phyloP scores from a whole-genome alignment of 148 eudicot genomes.

The Rhododendron ovatum region DNA sequence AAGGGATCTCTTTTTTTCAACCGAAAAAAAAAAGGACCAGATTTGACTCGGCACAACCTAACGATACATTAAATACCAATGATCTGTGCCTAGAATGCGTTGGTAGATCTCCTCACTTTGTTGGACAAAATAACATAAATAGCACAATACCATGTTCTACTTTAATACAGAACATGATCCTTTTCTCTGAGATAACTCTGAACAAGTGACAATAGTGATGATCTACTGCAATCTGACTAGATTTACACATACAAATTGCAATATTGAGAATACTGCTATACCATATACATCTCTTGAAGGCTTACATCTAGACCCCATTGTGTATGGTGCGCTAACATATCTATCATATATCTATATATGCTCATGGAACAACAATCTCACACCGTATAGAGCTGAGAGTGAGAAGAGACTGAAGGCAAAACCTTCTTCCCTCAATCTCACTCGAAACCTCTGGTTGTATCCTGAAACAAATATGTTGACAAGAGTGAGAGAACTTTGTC shows the following conservation, averaged over 20 bases:
- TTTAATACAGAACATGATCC: neutral
- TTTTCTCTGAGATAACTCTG: neutral
- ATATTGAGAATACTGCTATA: neutral
- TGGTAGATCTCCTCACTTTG: neutral
- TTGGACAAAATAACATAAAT: neutral
- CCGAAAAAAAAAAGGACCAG: no score
- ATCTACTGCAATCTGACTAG: neutral
- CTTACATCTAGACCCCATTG: slow-evolving; percentile 4
- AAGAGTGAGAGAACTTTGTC: slow-evolving; percentile 6
- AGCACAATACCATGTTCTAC: neutral
- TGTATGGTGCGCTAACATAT: slow-evolving; percentile 7
- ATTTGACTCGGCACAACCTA: no score
- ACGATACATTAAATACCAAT: no score
- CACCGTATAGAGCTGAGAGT: slow-evolving; percentile 7
- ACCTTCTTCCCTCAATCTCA: slow-evolving; percentile 49
- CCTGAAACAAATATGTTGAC: neutral
- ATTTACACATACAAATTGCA: neutral
- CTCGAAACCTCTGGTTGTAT: slow-evolving; percentile 13
- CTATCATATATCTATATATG: slow-evolving; percentile 16
- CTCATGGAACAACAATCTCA: slow-evolving; percentile 9
- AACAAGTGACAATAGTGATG: neutral
- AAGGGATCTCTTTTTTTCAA: no score
- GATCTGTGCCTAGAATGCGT: no score
- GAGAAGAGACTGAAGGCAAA: slow-evolving; percentile 44
- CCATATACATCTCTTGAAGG: neutral